These are phyloP conservation scores for Suillus lakei DNA, from an alignment of 768 basidiomycete genomes.

Conservation along the genomic window DNA sequence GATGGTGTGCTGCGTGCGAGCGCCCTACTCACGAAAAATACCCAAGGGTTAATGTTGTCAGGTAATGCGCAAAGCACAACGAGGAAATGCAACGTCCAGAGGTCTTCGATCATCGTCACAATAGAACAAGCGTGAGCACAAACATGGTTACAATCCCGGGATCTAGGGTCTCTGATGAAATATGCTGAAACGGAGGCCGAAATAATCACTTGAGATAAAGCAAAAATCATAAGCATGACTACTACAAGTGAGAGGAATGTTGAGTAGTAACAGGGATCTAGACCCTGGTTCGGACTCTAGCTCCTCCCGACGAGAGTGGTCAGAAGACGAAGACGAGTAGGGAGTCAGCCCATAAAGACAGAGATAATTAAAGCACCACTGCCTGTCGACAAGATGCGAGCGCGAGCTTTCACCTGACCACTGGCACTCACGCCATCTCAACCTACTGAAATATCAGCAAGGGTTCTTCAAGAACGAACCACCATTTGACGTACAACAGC, in stretches of 20 bases:
- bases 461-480: background rate
- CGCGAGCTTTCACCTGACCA: too few species aligned
- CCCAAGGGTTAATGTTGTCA: conserved; percentile 52
- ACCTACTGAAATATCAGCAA: background rate
- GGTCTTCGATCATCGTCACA: conserved; percentile 54
- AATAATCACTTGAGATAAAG: too few species aligned
- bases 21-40: conserved; percentile 48
- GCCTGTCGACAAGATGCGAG: background rate
- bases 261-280: background rate
- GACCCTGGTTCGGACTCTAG: background rate
- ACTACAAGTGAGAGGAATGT: too few species aligned
- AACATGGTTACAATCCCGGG: conserved; percentile 58
- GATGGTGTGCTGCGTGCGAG: background rate
- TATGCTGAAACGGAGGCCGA: too few species aligned
- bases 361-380: background rate
- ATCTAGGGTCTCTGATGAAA: too few species aligned
- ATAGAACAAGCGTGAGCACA: conserved; percentile 50
- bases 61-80: conserved; percentile 57
- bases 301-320: background rate
- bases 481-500: background rate
- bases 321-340: background rate
- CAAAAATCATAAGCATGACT: too few species aligned
- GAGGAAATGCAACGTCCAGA: conserved; percentile 67
- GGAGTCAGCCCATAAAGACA: background rate
- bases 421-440: background rate